Percentiles rank a stretch among this genome's conserved stretches.
phyloP scores from a whole-genome alignment of 2,329 filamentous ascomycete species.

The Talaromyces piceae region DNA sequence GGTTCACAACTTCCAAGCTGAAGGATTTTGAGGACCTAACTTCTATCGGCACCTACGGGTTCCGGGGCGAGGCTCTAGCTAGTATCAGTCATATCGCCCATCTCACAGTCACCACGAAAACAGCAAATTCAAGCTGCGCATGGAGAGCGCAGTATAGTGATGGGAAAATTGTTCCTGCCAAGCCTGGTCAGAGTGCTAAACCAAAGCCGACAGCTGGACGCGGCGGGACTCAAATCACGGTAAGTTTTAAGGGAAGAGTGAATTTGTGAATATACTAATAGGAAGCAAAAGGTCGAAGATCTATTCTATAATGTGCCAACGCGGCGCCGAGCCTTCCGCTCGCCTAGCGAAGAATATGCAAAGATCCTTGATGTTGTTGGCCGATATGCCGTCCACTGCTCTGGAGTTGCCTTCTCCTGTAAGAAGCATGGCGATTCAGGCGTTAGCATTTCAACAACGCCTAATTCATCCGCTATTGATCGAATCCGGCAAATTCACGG shows the following conservation, averaged over 20 bases:
- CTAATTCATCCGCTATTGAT: slow-evolving; percentile 64
- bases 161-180: slow-evolving; percentile 71
- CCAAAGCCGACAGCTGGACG: slow-evolving; percentile 83
- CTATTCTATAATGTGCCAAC: slow-evolving; percentile 95
- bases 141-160: slow-evolving; percentile 85
- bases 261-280: slow-evolving; percentile 1
- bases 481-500: slow-evolving; percentile 88
- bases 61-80: slow-evolving; percentile 88
- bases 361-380: slow-evolving; percentile 96
- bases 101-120: slow-evolving; percentile 89
- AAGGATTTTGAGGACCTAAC: slow-evolving; percentile 87
- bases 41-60: slow-evolving; percentile 92
- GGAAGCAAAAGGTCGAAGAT: slow-evolving; percentile 63
- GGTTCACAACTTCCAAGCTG: slow-evolving; percentile 94
- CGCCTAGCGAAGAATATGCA: slow-evolving; percentile 87
- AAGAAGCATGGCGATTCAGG: slow-evolving; percentile 91
- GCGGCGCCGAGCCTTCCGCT: slow-evolving; percentile 80
- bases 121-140: slow-evolving; percentile 75
- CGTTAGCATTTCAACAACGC: slow-evolving; percentile 70
- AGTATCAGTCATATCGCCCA: slow-evolving; percentile 99
- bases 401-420: slow-evolving; percentile 87
- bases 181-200: slow-evolving; percentile 78
- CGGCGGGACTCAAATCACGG: slow-evolving; percentile 86
- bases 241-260: slow-evolving; percentile 22
- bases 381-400: slow-evolving; percentile 85